Evolutionary conservation across 2,329 filamentous ascomycete genomes (phyloP).

Genomic region (Paradendryphiella salina): DNA sequence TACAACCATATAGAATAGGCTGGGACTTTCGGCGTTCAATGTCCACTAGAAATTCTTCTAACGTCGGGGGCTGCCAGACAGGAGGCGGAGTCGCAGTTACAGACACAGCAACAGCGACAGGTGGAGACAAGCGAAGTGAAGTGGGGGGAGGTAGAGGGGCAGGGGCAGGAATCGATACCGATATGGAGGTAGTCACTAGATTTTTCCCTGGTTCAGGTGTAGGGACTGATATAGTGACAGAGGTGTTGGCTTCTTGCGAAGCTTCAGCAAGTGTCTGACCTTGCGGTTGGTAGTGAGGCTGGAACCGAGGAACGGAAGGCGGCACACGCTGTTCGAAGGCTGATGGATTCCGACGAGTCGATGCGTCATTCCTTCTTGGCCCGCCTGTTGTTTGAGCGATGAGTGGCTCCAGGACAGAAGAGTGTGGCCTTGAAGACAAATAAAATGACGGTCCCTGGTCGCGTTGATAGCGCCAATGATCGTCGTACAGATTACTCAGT

Average conservation of each 20-base stretch:
- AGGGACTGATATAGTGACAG: constrained; percentile 11
- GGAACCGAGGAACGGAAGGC: constrained; percentile 7
- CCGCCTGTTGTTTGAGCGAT: constrained; percentile 6
- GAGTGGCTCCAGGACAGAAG: constrained; percentile 8
- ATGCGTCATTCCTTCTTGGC: constrained; percentile 4
- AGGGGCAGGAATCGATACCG: constrained; percentile 13
- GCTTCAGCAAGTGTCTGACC: constrained; percentile 11
- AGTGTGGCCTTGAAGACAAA: constrained; percentile 2
- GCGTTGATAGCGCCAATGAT: constrained; percentile 13
- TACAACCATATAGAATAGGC: constrained; percentile 15
- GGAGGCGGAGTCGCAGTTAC: constrained; percentile 7
- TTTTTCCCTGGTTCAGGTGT: constrained; percentile 7
- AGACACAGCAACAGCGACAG: constrained; percentile 13
- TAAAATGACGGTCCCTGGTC: background rate
- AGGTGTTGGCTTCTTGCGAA: constrained; percentile 9
- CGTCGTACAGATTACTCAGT: constrained; percentile 5
- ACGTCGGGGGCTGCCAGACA: constrained; percentile 11
- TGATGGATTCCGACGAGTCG: constrained; percentile 3
- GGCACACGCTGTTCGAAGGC: constrained; percentile 6
- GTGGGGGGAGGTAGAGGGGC: constrained; percentile 9
- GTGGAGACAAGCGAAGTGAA: constrained; percentile 8
- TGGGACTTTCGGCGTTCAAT: constrained; percentile 9
- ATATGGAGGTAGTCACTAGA: constrained; percentile 14
- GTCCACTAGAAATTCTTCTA: constrained; percentile 13
- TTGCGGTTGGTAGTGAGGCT: constrained; percentile 4